Percentiles rank a stretch among this genome's conserved stretches.
Evolutionary conservation across 805 yeast species (phyloP).

Genomic region (Wickerhamomyces hampshirensis): DNA sequence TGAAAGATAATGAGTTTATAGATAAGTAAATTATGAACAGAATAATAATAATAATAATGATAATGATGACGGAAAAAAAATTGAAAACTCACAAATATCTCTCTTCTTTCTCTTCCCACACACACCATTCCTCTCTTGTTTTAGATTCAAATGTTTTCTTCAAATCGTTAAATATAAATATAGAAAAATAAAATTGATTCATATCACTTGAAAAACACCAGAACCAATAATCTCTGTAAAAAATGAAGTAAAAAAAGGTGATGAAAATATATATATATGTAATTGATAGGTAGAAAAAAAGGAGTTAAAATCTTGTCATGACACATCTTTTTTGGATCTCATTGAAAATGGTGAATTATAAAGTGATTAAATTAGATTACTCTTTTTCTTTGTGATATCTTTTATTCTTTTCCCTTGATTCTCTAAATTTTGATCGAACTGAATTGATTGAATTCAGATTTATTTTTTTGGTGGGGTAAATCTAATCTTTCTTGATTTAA

Average conservation of each 20-base stretch:
- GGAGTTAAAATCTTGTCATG: background rate
- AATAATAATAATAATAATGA: slow-evolving; percentile 3
- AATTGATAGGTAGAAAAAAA: background rate
- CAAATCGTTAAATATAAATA: slow-evolving; percentile 14
- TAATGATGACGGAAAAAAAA: slow-evolving; percentile 2
- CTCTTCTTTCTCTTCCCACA: background rate
- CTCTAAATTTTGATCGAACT: background rate
- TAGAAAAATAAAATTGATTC: slow-evolving; percentile 5
- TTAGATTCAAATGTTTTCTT: slow-evolving; percentile 1
- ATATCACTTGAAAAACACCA: slow-evolving; percentile 3
- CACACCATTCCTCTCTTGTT: background rate
- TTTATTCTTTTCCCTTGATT: background rate
- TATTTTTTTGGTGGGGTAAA: slow-evolving; percentile 87
- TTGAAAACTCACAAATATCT: slow-evolving; percentile 12
- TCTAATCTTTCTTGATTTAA: slow-evolving; percentile 90
- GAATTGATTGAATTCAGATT: slow-evolving; percentile 4
- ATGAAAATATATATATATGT: slow-evolving; percentile 3
- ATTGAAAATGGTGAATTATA: background rate
- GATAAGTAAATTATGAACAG: background rate
- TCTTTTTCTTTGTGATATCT: slow-evolving; percentile 37
- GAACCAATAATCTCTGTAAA: background rate
- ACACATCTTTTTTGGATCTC: too few species aligned
- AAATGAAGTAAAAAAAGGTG: slow-evolving; percentile 3
- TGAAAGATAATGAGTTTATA: background rate
- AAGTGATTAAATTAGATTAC: slow-evolving; percentile 22